These are phyloP conservation scores for Scedosporium dehoogii DNA, from an alignment of 2,329 filamentous ascomycete genomes.

Conservation along the genomic window DNA sequence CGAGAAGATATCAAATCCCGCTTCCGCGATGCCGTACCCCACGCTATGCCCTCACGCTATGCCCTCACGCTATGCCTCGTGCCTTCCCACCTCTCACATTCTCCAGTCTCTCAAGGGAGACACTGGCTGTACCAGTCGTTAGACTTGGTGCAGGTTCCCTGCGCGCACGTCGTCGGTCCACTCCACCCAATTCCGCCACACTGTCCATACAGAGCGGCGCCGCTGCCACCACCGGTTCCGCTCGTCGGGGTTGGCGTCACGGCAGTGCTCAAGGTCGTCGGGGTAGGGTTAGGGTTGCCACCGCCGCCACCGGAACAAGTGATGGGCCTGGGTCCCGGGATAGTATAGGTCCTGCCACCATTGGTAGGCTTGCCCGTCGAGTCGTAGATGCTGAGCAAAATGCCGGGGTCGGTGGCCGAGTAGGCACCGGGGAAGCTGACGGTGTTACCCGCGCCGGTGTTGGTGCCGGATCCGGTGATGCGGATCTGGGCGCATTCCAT, in stretches of 20 bases:
- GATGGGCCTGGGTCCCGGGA: slow-evolving; percentile 22
- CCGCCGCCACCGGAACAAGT: slow-evolving; percentile 13
- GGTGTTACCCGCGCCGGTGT: slow-evolving; percentile 12
- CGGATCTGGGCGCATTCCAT: slow-evolving; percentile 17
- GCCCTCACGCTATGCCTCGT: background rate
- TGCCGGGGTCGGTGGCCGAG: slow-evolving; percentile 21
- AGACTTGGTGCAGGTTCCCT: slow-evolving; percentile 10
- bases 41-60: background rate
- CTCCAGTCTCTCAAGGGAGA: slow-evolving; percentile 2
- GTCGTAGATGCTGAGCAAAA: slow-evolving; percentile 24
- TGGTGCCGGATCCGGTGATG: slow-evolving; percentile 15
- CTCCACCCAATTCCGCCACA: slow-evolving; percentile 13
- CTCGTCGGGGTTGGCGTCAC: slow-evolving; percentile 8
- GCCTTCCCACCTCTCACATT: background rate
- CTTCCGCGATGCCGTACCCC: background rate
- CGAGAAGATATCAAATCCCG: background rate
- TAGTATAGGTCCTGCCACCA: slow-evolving; percentile 21
- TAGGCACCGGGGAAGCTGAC: slow-evolving; percentile 27
- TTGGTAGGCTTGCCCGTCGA: slow-evolving; percentile 18
- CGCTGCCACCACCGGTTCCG: slow-evolving; percentile 14
- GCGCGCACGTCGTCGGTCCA: slow-evolving; percentile 12
- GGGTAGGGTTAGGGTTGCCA: background rate
- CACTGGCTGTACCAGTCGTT: slow-evolving; percentile 17
- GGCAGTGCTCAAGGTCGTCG: background rate
- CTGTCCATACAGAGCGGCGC: slow-evolving; percentile 18